phyloP scores from a whole-genome alignment of 345 rosid species.

The Populus deltoides region DNA sequence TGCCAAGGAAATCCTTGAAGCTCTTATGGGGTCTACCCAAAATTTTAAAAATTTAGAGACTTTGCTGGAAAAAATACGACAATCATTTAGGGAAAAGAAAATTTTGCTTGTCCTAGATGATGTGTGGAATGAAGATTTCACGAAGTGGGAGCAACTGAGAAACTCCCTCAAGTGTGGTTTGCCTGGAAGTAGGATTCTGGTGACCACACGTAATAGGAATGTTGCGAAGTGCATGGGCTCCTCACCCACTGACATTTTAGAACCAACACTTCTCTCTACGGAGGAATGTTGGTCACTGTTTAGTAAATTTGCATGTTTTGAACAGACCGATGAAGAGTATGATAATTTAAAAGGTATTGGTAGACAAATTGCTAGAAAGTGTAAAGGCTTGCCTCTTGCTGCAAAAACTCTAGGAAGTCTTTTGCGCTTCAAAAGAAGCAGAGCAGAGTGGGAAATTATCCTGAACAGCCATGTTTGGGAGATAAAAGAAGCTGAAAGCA shows the following conservation, averaged over 20 bases:
- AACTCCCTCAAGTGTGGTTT: neutral
- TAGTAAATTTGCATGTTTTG: neutral
- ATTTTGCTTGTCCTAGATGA: constrained; percentile 1
- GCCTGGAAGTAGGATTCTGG: constrained; percentile 1
- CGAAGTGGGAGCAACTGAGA: neutral
- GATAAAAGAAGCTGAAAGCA: constrained; percentile 5
- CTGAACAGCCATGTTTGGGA: constrained; percentile 16
- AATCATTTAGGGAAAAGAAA: neutral
- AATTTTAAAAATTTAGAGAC: neutral
- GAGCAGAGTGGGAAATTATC: constrained; percentile 21
- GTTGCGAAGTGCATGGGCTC: neutral
- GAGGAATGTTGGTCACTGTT: constrained; percentile 3
- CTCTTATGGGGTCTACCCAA: neutral
- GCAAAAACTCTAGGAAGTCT: constrained; percentile 6
- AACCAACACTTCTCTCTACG: neutral
- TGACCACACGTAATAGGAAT: neutral
- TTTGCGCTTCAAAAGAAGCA: neutral
- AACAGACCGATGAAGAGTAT: accelerated
- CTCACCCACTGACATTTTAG: neutral
- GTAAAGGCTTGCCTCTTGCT: constrained; percentile 12
- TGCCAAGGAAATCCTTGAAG: constrained; percentile 7
- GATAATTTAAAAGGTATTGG: neutral
- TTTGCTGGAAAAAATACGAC: neutral
- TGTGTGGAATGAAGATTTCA: neutral
- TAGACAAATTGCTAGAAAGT: neutral